Conservation (phyloP, 345 rosid genomes). For the Moricandia arvensis region DNA sequence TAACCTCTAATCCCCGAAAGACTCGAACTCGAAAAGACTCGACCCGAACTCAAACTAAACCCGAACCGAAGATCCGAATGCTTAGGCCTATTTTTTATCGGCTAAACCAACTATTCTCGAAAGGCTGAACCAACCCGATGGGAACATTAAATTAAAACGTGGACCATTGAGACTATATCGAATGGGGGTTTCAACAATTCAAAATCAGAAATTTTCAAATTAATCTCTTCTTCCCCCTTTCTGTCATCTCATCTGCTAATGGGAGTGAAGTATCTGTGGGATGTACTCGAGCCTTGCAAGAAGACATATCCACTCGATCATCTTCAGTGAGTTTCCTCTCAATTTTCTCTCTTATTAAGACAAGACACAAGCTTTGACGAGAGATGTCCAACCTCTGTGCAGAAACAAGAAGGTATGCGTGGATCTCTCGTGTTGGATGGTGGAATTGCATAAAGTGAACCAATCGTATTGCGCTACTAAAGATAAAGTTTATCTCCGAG, state of each 20-base stretch:
- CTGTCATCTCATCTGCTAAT: constrained; percentile 30
- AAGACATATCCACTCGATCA: constrained; percentile 75
- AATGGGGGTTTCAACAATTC: neutral
- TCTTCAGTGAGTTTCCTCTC: constrained; percentile 58
- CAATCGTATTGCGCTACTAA: constrained; percentile 52
- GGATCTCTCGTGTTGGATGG: constrained; percentile 97
- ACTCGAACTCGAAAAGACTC: no score
- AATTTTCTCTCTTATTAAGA: neutral
- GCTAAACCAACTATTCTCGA: no score
- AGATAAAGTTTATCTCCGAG: constrained; percentile 62
- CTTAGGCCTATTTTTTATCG: no score
- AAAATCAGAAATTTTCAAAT: constrained; percentile 20
- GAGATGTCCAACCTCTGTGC: constrained; percentile 4
- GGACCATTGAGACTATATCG: neutral
- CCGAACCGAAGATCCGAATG: no score
- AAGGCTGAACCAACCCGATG: no score
- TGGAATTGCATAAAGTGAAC: constrained; percentile 72
- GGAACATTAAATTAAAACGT: neutral
- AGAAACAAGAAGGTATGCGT: constrained; percentile 88
- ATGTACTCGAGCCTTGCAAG: constrained; percentile 85
- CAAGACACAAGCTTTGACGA: neutral
- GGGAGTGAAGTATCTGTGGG: constrained; percentile 95
- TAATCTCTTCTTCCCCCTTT: neutral
- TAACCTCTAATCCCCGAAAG: no score
- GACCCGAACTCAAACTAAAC: no score